Evolutionary conservation across 306 rosid genomes (phyloP), one percentile per base, ranked within the genome.

Genomic region (Nissolia schottii): DNA sequence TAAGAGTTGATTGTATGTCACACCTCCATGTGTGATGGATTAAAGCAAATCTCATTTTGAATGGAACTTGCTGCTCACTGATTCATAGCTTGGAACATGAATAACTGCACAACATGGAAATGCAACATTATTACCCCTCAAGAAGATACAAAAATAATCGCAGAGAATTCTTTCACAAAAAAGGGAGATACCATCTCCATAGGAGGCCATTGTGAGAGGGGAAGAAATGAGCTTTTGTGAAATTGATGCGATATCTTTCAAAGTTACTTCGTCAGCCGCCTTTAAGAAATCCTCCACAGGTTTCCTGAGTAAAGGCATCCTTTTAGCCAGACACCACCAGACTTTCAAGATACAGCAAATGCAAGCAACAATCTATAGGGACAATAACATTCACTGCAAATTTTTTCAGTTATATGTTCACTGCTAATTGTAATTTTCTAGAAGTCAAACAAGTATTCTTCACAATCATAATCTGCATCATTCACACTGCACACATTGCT

Each of bases 191-290:
- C 97, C 97, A 31, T 94, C 97, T 79, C 99, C 99, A 59, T 88
- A 85, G 67, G 97, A 87, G 32, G 97, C 94, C 96, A 94, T 76
- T 61, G 99, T 84, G 72, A 91, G 92, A 56, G 97, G 97, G 67
- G 97, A 87, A 60, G 99, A 85, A 51, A 91, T 70, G 70, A 94
- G 96, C 83, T 91, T 89, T 78, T 81, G 85, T 7, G 91, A 89
- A 74, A 80, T 75, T 60, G 96, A 85, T 76, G 88, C 31, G 54
- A 94, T 82, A 70, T 89, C 97, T 78, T 88, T 70, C 71, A 69
- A 24, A 23, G 86, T 88, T 54, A 91, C 81, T 78, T 86, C 91
- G 19, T 94, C 97, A 22, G 87, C 84, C 70, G 91, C 95, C 86
- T 91, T 91, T 49, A 89, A 76, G 83, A 89, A 88, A 53, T 82